phyloP scores from a whole-genome alignment of 805 yeast genomes.

The Peterozyma xylosa region DNA sequence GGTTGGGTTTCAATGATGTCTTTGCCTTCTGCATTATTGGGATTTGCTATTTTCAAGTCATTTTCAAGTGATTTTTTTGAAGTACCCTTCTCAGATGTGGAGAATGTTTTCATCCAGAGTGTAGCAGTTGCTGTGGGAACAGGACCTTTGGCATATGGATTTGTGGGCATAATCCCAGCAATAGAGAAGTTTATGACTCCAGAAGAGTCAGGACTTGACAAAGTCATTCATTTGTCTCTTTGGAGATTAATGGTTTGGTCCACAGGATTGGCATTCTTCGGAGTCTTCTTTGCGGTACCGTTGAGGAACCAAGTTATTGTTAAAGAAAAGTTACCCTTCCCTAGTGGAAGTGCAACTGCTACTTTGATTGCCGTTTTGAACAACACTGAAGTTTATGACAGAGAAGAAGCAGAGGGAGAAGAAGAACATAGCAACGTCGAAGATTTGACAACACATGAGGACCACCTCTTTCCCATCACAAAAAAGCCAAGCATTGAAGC shows the following conservation, averaged over 20 bases:
- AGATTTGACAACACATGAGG: not conserved
- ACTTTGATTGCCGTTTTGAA: constrained; percentile 84
- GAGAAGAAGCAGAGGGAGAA: constrained; percentile 5
- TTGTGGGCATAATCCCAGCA: constrained; percentile 94
- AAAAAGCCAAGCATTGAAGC: not conserved
- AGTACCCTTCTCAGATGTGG: constrained; percentile 74
- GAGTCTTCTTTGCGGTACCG: constrained; percentile 92
- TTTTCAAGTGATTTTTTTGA: constrained; percentile 24
- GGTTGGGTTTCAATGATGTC: constrained; percentile 99
- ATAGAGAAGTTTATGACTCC: constrained; percentile 77
- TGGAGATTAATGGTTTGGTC: constrained; percentile 73
- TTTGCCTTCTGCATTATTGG: constrained; percentile 83
- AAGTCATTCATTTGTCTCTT: constrained; percentile 27
- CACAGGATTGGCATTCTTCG: constrained; percentile 82
- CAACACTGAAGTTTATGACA: constrained; percentile 45
- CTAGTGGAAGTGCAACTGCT: constrained; percentile 95
- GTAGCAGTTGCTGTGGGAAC: constrained; percentile 97
- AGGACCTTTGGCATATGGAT: constrained; percentile 92
- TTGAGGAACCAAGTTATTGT: constrained; percentile 79
- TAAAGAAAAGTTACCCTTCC: constrained; percentile 84
- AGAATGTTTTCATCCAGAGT: constrained; percentile 86
- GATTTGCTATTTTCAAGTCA: constrained; percentile 73
- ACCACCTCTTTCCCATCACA: not conserved
- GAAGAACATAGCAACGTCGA: not conserved
- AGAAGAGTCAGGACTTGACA: constrained; percentile 65